Conservation (phyloP, 1,284 basidiomycete genomes). For the Marasmius fiardii region DNA sequence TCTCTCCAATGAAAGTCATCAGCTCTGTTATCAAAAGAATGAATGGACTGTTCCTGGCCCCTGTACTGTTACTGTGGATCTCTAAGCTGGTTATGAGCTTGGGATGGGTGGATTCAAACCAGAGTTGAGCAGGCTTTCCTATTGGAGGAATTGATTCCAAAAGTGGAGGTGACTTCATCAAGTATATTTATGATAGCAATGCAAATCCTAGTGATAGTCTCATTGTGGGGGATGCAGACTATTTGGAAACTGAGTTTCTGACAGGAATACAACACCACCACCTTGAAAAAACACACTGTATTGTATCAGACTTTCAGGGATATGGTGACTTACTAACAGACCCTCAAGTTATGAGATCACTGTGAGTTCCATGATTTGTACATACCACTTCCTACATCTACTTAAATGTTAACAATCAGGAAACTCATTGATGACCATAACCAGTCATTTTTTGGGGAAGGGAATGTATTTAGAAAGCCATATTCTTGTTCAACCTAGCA, state of each 20-base stretch:
- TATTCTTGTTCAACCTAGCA: no score
- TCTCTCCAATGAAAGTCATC: no score
- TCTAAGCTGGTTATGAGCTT: not conserved
- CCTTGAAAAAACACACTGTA: slow-evolving; percentile 6
- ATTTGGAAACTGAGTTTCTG: slow-evolving; percentile 5
- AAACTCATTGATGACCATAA: no score
- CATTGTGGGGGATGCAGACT: slow-evolving; percentile 5
- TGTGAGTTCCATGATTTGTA: no score
- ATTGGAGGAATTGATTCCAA: slow-evolving; percentile 4
- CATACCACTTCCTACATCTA: no score
- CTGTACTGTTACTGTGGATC: not conserved
- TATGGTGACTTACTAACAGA: slow-evolving; percentile 14
- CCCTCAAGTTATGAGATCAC: slow-evolving; percentile 33
- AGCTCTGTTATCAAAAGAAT: no score
- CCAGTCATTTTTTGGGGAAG: no score
- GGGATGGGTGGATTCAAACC: not conserved
- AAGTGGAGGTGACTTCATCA: not conserved
- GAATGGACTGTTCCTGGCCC: not conserved
- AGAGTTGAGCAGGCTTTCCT: slow-evolving; percentile 2
- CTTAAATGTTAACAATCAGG: no score
- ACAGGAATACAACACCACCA: slow-evolving; percentile 6
- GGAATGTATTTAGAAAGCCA: no score
- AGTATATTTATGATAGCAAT: no score
- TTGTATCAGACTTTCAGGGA: slow-evolving; percentile 12
- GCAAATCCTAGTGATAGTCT: not conserved